A percentile compares a stretch with the other conserved stretches of the same genome.
Evolutionary conservation across 805 yeast species (phyloP).

Genomic region (Scheffersomyces lignosus): DNA sequence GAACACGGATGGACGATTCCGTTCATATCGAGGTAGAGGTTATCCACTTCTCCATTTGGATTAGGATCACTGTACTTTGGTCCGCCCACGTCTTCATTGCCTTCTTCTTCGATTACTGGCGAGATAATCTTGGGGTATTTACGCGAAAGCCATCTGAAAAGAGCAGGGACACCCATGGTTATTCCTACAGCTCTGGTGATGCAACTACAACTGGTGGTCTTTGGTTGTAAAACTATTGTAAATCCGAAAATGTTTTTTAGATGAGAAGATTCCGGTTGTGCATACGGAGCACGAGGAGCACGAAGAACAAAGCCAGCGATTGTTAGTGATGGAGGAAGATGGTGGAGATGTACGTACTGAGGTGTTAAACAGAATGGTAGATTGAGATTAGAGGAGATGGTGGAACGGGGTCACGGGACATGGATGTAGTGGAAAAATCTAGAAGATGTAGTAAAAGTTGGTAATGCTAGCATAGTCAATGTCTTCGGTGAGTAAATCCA

Average conservation of each 20-base stretch:
- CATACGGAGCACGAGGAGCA: too few species aligned
- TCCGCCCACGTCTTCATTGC: constrained; percentile 57
- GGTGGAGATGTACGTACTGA: too few species aligned
- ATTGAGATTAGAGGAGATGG: too few species aligned
- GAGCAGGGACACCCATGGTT: constrained; percentile 93
- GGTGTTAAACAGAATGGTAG: too few species aligned
- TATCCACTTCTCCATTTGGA: constrained; percentile 95
- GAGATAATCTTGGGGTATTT: constrained; percentile 94
- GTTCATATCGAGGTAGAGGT: constrained; percentile 93
- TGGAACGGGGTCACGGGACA: too few species aligned
- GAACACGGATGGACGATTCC: constrained; percentile 99
- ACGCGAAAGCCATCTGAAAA: constrained; percentile 91
- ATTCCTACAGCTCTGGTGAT: not conserved
- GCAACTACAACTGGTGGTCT: not conserved
- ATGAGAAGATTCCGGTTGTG: too few species aligned
- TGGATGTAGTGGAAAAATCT: too few species aligned
- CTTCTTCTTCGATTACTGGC: constrained; percentile 79
- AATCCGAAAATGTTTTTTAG: not conserved
- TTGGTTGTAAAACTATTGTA: not conserved
- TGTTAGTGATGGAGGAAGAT: too few species aligned
- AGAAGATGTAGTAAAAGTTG: too few species aligned
- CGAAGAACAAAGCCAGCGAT: too few species aligned
- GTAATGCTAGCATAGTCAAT: too few species aligned
- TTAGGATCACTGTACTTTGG: constrained; percentile 72
- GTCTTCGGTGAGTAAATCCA: too few species aligned